phyloP scores from a whole-genome alignment of 2,329 filamentous ascomycete species.

The Pezicula neosporulosa region DNA sequence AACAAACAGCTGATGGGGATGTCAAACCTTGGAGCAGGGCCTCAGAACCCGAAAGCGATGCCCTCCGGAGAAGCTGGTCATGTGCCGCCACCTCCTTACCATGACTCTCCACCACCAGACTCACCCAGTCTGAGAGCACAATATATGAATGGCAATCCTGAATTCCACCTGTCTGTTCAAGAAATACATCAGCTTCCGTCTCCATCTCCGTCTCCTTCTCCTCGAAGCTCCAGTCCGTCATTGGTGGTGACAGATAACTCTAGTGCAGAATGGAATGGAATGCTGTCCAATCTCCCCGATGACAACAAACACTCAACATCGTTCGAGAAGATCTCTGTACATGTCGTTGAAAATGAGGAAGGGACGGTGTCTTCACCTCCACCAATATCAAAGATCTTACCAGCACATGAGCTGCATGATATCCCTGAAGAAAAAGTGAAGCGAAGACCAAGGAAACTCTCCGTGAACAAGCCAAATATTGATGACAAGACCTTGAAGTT shows the following conservation, averaged over 20 bases:
- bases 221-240: slow-evolving; percentile 19
- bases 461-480: slow-evolving; percentile 12
- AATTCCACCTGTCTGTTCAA: slow-evolving; percentile 9
- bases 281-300: slow-evolving; percentile 9
- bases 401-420: slow-evolving; percentile 21
- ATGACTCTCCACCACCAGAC: not conserved
- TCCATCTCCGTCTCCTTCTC: slow-evolving; percentile 22
- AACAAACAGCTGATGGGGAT: too few species aligned
- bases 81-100: slow-evolving; percentile 19
- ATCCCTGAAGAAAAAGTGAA: slow-evolving; percentile 23
- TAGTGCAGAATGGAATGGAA: slow-evolving; percentile 8
- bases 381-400: slow-evolving; percentile 17
- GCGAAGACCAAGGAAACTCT: slow-evolving; percentile 18
- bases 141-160: not conserved
- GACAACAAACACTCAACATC: slow-evolving; percentile 10
- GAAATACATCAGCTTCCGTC: slow-evolving; percentile 20
- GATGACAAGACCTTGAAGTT: slow-evolving; percentile 48
- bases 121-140: not conserved
- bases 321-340: slow-evolving; percentile 9
- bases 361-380: slow-evolving; percentile 11
- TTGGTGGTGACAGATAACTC: slow-evolving; percentile 11
- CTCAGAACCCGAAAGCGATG: too few species aligned
- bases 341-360: slow-evolving; percentile 8
- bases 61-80: slow-evolving; percentile 6
- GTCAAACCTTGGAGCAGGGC: too few species aligned